Evolutionary conservation across 2,329 filamentous ascomycete species (phyloP), one percentile per base, ranked within the genome.

Genomic region (Fusarium pseudonygamai): DNA sequence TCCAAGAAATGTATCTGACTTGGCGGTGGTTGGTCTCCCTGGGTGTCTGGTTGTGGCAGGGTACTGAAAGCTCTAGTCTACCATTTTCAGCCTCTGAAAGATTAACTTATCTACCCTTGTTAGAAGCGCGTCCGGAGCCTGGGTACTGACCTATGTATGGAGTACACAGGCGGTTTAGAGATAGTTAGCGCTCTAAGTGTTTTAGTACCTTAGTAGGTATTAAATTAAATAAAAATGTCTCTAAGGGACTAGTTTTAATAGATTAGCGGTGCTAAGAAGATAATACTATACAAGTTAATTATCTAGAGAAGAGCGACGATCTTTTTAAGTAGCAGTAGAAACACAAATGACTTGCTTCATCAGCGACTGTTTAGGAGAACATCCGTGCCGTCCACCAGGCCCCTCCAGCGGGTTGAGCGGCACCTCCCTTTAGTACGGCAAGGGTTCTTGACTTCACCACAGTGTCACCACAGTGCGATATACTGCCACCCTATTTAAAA

Each of bases 71-170:
- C 40, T 26, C 20, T 16, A 22, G 20, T 39, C 18, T 22, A 30
- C 32, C 40, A 58, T 34, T 22, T 28, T 57, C 53, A 32, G 30
- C 24, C 55, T 63, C 60, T n/a, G 26, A 74, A 74, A 42, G 40
- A 55, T 67, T 62, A 50, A 40, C 30, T 65, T 26, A n/a, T 22
- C n/a, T 59, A 72, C 64, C 72, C 72, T 68, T 61, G 63, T 61
- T 57, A 61, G 63, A 53, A 74, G 50, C 67, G 73, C 64, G 59
- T 66, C 61, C 58, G 56, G 65, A 72, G 73, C 62, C 63, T 75
- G 55, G 62, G 64, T 37, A 52, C 49, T 43, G 28, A 57, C 42
- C 64, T 52, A 61, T n/a, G n/a, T n/a, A n/a, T n/a, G n/a, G n/a
- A 39, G 32, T 30, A 30, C 20, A 18, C 43, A 16, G 24, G 13